A percentile compares a stretch with the other conserved stretches of the same genome.
phyloP scores from a whole-genome alignment of 2,329 filamentous ascomycete species.

The Shiraia bambusicola region DNA sequence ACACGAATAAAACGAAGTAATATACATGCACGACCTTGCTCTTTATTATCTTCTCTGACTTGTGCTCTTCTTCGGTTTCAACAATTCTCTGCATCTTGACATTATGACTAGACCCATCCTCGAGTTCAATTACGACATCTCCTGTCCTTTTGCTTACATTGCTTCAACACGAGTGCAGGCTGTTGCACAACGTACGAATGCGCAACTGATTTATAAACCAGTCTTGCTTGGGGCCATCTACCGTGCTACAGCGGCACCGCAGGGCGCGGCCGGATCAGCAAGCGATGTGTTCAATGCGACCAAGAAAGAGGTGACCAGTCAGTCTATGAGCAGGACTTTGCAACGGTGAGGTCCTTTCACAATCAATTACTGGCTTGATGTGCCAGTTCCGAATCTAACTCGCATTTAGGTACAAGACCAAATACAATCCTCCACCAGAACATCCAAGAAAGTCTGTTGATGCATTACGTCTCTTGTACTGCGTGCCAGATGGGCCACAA shows the following conservation, averaged over 20 bases:
- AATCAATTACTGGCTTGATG: too few relatives aligned
- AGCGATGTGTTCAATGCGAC: conserved; percentile 40
- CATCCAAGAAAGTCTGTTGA: conserved; percentile 39
- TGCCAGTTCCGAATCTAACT: too few relatives aligned
- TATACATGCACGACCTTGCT: too few relatives aligned
- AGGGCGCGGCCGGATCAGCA: conserved; percentile 39
- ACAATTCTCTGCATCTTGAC: background rate
- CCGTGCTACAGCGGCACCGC: conserved; percentile 38
- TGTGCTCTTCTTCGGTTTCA: background rate
- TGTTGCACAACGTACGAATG: conserved; percentile 30
- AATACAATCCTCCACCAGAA: conserved; percentile 33
- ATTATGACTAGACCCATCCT: conserved; percentile 19
- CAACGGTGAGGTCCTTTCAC: too few relatives aligned
- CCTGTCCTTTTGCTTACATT: conserved; percentile 44
- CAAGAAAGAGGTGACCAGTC: conserved; percentile 33
- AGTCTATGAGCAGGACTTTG: conserved; percentile 35
- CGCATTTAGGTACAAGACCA: conserved; percentile 35
- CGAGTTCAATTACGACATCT: conserved; percentile 39
- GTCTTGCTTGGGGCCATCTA: conserved; percentile 41
- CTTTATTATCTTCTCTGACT: too few relatives aligned
- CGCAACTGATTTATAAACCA: conserved; percentile 30
- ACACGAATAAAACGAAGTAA: too few relatives aligned
- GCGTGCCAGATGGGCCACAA: conserved; percentile 19
- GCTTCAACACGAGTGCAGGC: conserved; percentile 36
- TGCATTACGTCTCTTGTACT: conserved; percentile 34